Conservation (phyloP, 108 stramenopile species). For the Conticribra weissflogii region DNA sequence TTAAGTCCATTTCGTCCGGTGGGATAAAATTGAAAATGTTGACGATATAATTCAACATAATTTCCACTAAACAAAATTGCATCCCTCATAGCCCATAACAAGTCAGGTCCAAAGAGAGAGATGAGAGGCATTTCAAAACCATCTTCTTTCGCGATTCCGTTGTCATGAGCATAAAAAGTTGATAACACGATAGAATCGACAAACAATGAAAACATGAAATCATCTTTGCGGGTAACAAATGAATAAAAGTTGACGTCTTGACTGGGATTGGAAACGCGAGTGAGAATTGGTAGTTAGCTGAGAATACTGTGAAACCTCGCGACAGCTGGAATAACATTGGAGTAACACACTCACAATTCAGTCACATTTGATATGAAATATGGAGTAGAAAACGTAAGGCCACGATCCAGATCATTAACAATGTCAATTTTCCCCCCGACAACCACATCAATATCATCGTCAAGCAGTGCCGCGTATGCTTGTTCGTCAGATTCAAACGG, state of each 20-base stretch:
- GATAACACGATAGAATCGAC: constrained; percentile 50
- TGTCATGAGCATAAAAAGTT: constrained; percentile 53
- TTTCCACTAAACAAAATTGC: not conserved
- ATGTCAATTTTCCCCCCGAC: constrained; percentile 35
- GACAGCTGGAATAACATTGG: constrained; percentile 9
- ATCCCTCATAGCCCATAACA: constrained; percentile 11
- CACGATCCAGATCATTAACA: constrained; percentile 37
- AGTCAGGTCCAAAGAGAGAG: constrained; percentile 28
- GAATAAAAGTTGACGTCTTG: constrained; percentile 24
- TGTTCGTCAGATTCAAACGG: constrained; percentile 33
- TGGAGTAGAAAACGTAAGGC: constrained; percentile 48
- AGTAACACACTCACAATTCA: not conserved
- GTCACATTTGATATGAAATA: constrained; percentile 40
- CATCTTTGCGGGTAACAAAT: constrained; percentile 54
- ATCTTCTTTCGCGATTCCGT: constrained; percentile 36
- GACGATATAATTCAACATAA: not conserved
- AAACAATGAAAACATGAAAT: constrained; percentile 48
- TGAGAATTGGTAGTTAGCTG: constrained; percentile 20
- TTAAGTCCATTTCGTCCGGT: not conserved
- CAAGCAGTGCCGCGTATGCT: constrained; percentile 29
- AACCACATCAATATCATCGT: constrained; percentile 56
- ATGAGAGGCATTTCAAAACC: constrained; percentile 26
- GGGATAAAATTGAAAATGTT: not conserved
- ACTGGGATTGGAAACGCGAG: not conserved
- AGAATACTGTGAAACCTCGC: constrained; percentile 43